These are phyloP conservation scores for Quercus tomentella DNA, from an alignment of 331 rosid genomes.

Conservation along the genomic window DNA sequence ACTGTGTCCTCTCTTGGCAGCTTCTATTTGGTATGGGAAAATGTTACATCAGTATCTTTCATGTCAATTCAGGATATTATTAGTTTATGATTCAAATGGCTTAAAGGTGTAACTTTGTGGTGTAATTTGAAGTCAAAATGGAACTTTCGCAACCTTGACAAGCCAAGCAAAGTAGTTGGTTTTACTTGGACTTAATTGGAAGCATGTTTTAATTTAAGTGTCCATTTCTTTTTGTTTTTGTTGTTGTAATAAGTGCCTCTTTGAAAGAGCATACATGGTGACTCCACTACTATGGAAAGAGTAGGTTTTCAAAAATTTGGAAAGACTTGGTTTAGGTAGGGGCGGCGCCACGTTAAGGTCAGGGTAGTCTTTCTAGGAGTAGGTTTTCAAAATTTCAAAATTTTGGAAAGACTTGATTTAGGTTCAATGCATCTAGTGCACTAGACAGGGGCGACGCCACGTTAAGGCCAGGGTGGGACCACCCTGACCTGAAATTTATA, in stretches of 20 bases:
- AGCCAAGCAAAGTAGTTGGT: not conserved
- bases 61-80: not conserved
- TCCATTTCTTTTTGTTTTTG: not conserved
- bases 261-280: not conserved
- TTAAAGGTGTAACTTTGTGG: not conserved
- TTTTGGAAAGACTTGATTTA: too few relatives aligned
- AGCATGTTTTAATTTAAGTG: too few relatives aligned
- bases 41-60: not conserved
- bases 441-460: fast-evolving
- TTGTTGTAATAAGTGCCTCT: not conserved
- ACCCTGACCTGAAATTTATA: too few relatives aligned
- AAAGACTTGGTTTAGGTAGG: fast-evolving
- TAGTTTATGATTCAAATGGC: not conserved
- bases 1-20: not conserved
- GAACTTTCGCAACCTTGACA: not conserved
- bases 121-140: not conserved
- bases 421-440: too few relatives aligned
- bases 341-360: fast-evolving
- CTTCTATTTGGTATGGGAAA: not conserved
- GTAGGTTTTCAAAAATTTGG: not conserved
- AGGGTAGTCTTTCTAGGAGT: too few relatives aligned
- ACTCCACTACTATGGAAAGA: not conserved
- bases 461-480: too few relatives aligned
- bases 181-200: not conserved
- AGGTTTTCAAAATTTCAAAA: too few relatives aligned